phyloP scores from a whole-genome alignment of 352 stramenopile genomes.

The Globisporangium cystogenes region DNA sequence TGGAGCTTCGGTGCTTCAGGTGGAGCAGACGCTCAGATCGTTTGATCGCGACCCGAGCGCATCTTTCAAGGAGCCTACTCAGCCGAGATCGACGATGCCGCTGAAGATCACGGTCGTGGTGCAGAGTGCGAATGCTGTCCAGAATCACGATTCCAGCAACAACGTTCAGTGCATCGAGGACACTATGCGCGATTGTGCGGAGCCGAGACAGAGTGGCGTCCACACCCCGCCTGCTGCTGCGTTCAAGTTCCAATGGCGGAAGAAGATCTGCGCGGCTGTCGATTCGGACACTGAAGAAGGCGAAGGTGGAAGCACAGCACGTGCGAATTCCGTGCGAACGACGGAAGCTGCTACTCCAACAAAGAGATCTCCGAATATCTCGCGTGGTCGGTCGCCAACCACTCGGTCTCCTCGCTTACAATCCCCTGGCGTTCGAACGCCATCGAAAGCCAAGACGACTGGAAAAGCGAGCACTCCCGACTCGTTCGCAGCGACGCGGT shows the following conservation, averaged over 20 bases:
- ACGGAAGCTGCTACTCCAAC: neutral
- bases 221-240: slow-evolving; percentile 16
- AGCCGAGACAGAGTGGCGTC: neutral
- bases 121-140: neutral
- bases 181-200: neutral
- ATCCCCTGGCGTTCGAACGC: slow-evolving; percentile 1
- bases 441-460: neutral
- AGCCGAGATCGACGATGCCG: neutral
- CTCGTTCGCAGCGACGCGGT: neutral
- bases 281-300: slow-evolving; percentile 35
- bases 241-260: slow-evolving; percentile 22
- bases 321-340: neutral
- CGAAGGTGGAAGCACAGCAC: neutral
- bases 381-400: neutral
- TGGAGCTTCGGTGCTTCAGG: slow-evolving; percentile 50
- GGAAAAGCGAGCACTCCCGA: neutral
- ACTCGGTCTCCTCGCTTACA: neutral
- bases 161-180: slow-evolving; percentile 4
- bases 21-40: slow-evolving; percentile 63
- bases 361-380: slow-evolving; percentile 1
- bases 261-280: slow-evolving; percentile 37
- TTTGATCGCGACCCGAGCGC: slow-evolving; percentile 7
- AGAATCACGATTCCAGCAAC: neutral
- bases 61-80: neutral
- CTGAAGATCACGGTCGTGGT: neutral